Percentiles rank a stretch among this genome's conserved stretches.
Conservation (phyloP, 306 rosid species). For the Medicago lupulina region DNA sequence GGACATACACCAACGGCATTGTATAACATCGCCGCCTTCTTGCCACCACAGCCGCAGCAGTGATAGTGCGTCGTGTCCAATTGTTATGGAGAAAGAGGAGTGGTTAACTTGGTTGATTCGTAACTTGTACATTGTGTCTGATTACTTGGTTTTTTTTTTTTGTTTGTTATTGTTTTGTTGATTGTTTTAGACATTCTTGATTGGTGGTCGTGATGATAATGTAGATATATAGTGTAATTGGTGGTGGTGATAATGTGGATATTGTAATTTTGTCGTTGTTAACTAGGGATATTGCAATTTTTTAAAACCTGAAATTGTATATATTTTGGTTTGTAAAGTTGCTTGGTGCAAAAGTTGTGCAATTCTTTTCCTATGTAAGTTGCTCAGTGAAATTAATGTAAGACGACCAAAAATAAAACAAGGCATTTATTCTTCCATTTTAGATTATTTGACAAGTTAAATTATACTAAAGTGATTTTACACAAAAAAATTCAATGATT, state of each 20-base stretch:
- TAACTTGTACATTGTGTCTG: neutral
- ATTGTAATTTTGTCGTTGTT: too few species aligned
- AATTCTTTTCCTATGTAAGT: too few species aligned
- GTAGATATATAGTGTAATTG: neutral
- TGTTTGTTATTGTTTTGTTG: neutral
- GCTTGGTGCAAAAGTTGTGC: too few species aligned
- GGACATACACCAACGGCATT: constrained; percentile 47
- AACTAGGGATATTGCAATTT: too few species aligned
- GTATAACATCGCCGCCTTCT: neutral
- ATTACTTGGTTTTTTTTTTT: neutral
- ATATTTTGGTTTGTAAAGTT: too few species aligned
- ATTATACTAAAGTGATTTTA: too few species aligned
- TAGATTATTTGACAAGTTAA: too few species aligned
- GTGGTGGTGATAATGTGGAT: constrained; percentile 10
- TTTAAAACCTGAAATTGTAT: too few species aligned
- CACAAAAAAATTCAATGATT: too few species aligned
- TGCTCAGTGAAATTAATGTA: too few species aligned
- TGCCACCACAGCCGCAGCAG: neutral
- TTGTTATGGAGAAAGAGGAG: constrained; percentile 19
- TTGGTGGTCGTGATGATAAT: neutral
- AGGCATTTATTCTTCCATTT: too few species aligned
- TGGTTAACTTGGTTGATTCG: neutral
- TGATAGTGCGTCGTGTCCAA: neutral
- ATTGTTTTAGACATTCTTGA: neutral
- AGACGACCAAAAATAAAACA: too few species aligned